A percentile compares a stretch with the other conserved stretches of the same genome.
These are phyloP conservation scores for Ehretia macrophylla DNA, from an alignment of 257 asterid genomes.

Conservation along the genomic window DNA sequence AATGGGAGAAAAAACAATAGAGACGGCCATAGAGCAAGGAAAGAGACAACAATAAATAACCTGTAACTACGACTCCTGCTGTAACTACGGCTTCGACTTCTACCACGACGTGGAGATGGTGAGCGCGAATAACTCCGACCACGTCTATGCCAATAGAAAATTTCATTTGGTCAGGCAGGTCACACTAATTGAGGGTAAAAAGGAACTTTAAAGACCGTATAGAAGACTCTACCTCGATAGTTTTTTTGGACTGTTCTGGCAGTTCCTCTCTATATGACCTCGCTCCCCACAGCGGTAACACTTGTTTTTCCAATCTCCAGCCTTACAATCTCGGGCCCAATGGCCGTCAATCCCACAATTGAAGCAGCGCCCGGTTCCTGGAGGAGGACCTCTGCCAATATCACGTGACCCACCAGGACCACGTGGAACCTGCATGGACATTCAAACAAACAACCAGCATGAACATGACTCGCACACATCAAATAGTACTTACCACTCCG, in stretches of 20 bases:
- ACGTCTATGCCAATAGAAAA: slow-evolving; percentile 22
- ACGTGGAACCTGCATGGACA: slow-evolving; percentile 20
- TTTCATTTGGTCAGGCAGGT: not conserved
- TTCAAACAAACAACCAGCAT: not conserved
- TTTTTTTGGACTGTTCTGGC: slow-evolving; percentile 50
- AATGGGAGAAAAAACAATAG: not conserved
- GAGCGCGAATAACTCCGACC: slow-evolving; percentile 51
- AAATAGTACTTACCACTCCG: not conserved
- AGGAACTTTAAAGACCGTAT: not conserved
- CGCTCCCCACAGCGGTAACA: slow-evolving; percentile 66
- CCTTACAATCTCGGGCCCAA: slow-evolving; percentile 66
- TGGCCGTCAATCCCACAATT: slow-evolving; percentile 65
- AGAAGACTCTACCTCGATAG: slow-evolving; percentile 23
- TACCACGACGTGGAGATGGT: slow-evolving; percentile 52
- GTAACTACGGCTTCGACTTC: slow-evolving; percentile 41
- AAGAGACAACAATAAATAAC: slow-evolving; percentile 15
- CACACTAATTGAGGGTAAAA: not conserved
- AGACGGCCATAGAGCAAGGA: not conserved
- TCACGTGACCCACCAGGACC: slow-evolving; percentile 58
- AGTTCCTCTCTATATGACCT: slow-evolving; percentile 56
- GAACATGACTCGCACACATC: too few species aligned
- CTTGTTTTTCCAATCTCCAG: slow-evolving; percentile 70
- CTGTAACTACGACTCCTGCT: slow-evolving; percentile 56
- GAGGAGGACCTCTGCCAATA: slow-evolving; percentile 55
- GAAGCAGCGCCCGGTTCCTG: slow-evolving; percentile 64